Conservation (phyloP, 768 basidiomycete genomes). For the Leucosporidium scottii region DNA sequence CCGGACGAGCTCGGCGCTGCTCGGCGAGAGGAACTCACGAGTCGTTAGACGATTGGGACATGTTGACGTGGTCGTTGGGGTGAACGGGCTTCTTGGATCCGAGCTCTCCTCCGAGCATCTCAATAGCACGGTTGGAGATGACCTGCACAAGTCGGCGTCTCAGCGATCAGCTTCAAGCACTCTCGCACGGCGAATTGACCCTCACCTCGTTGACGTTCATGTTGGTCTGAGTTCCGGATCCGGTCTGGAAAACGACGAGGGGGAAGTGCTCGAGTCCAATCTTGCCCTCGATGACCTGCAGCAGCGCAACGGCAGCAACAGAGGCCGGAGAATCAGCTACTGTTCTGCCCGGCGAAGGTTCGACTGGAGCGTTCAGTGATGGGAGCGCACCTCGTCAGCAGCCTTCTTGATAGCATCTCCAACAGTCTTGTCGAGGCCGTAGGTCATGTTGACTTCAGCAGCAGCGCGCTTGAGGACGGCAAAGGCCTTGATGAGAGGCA, state of each 20-base stretch:
- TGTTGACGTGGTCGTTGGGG: conserved; percentile 99
- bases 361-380: background rate
- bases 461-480: conserved; percentile 97
- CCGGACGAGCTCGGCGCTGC: background rate
- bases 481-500: conserved; percentile 94
- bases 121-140: conserved; percentile 96
- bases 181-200: background rate
- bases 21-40: conserved; percentile 55
- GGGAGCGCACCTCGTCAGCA: conserved; percentile 73
- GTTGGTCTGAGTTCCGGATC: conserved; percentile 97
- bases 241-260: conserved; percentile 97
- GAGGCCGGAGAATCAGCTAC: too few species aligned
- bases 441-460: conserved; percentile 74
- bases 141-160: conserved; percentile 50
- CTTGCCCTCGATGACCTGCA: conserved; percentile 88
- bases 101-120: conserved; percentile 86
- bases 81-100: conserved; percentile 97
- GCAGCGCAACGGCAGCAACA: background rate
- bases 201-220: conserved; percentile 95
- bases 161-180: background rate
- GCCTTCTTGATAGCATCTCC: conserved; percentile 84
- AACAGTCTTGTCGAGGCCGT: conserved; percentile 83
- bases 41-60: conserved; percentile 97
- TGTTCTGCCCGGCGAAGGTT: too few species aligned
- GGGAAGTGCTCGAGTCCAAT: conserved; percentile 89